A percentile compares a stretch with the other conserved stretches of the same genome.
phyloP scores from a whole-genome alignment of 345 rosid species.

The Brassica incana region DNA sequence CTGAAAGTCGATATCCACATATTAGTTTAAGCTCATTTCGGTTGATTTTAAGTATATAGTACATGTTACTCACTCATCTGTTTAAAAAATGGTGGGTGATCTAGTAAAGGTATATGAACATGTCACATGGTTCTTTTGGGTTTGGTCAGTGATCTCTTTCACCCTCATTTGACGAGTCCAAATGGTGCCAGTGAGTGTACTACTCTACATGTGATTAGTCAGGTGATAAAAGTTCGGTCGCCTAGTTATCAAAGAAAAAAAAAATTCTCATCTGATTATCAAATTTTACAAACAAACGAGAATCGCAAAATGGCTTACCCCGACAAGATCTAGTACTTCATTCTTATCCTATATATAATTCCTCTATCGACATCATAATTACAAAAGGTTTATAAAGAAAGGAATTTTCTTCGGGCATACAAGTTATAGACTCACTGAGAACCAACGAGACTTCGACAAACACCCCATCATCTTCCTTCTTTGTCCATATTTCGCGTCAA shows the following conservation, averaged over 20 bases:
- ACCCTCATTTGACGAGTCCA: neutral
- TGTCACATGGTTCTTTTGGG: neutral
- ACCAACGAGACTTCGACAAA: constrained; percentile 38
- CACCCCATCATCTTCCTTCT: constrained; percentile 19
- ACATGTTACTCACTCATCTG: neutral
- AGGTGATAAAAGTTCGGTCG: neutral
- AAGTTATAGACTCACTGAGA: constrained; percentile 17
- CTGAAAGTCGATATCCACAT: neutral
- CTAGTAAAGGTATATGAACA: neutral
- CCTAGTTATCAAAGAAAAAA: neutral
- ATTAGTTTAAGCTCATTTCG: neutral
- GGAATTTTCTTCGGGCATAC: constrained; percentile 21
- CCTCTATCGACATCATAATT: constrained; percentile 31
- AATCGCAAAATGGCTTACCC: constrained; percentile 8
- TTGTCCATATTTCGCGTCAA: constrained; percentile 31
- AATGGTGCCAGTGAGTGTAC: neutral
- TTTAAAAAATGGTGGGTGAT: too few species aligned
- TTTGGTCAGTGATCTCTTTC: neutral
- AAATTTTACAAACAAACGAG: neutral
- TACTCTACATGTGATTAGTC: neutral
- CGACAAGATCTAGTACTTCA: constrained; percentile 36
- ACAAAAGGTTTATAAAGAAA: constrained; percentile 21
- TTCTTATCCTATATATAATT: constrained; percentile 23
- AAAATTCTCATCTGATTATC: neutral
- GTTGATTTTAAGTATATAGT: neutral